These are phyloP conservation scores for Kalmanozyma brasiliensis DNA, from an alignment of 1,284 basidiomycete genomes.

Conservation along the genomic window DNA sequence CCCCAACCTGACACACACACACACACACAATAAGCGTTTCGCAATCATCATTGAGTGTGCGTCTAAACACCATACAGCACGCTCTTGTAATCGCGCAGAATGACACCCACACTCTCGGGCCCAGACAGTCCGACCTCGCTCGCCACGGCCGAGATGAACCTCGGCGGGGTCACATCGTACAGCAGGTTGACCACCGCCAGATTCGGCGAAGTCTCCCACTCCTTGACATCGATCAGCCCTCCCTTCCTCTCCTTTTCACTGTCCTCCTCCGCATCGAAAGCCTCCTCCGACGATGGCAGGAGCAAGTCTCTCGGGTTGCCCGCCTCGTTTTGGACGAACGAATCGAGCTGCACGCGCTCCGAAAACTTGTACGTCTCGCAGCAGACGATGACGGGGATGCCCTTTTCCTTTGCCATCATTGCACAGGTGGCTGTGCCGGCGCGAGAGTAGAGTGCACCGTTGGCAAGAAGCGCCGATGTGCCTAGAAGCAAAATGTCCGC, in stretches of 20 bases:
- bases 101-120: constrained; percentile 65
- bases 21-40: neutral
- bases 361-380: constrained; percentile 99
- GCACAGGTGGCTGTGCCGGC: constrained; percentile 95
- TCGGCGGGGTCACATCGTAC: constrained; percentile 66
- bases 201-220: constrained; percentile 44
- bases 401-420: constrained; percentile 90
- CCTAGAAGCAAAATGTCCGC: constrained; percentile 87
- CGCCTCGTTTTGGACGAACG: constrained; percentile 94
- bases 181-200: constrained; percentile 62
- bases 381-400: constrained; percentile 92
- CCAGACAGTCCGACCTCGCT: constrained; percentile 65
- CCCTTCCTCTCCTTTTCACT: constrained; percentile 5
- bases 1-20: neutral
- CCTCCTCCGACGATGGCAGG: constrained; percentile 33
- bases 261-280: constrained; percentile 11
- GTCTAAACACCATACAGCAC: constrained; percentile 57
- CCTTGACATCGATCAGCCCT: constrained; percentile 39
- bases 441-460: constrained; percentile 92
- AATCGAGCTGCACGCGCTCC: constrained; percentile 90
- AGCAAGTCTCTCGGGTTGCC: constrained; percentile 51
- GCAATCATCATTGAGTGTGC: neutral
- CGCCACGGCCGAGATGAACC: constrained; percentile 63
- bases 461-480: constrained; percentile 91
- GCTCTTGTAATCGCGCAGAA: constrained; percentile 67